Conservation (phyloP, 2,329 filamentous ascomycete genomes). For the Sporothrix mexicana region DNA sequence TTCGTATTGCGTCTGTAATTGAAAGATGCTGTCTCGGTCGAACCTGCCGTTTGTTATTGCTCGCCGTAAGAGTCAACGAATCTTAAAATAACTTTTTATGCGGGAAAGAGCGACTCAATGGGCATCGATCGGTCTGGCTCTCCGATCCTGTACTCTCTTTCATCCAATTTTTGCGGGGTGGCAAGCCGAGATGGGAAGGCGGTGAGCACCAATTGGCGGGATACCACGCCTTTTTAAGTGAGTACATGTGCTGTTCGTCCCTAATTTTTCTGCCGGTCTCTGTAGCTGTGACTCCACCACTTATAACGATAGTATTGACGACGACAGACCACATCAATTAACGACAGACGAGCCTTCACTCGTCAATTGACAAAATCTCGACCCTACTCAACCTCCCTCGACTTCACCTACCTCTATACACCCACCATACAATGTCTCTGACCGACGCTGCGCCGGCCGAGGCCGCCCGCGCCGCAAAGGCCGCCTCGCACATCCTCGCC, state of each 20-base stretch:
- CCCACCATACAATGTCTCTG: conserved; percentile 71
- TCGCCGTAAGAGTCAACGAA: conserved; percentile 16
- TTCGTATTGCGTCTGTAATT: not conserved
- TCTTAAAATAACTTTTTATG: no score
- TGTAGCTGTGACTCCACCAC: conserved; percentile 25
- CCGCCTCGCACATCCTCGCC: conserved; percentile 81
- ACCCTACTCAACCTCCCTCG: not conserved
- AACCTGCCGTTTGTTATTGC: not conserved
- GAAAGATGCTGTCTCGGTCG: not conserved
- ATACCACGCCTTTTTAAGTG: not conserved
- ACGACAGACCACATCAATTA: not conserved
- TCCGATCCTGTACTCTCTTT: conserved; percentile 28
- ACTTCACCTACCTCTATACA: not conserved
- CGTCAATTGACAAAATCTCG: not conserved
- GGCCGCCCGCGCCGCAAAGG: conserved; percentile 77
- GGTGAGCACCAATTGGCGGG: not conserved
- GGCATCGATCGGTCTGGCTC: conserved; percentile 26
- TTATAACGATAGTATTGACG: conserved; percentile 7
- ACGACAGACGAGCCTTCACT: not conserved
- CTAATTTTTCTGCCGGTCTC: conserved; percentile 13
- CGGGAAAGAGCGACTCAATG: not conserved
- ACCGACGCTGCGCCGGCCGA: conserved; percentile 82
- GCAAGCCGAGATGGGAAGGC: conserved; percentile 20
- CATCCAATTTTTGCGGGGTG: conserved; percentile 23
- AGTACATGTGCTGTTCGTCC: not conserved